Evolutionary conservation across 805 yeast species (phyloP).

Genomic region (Teunomyces atbi): DNA sequence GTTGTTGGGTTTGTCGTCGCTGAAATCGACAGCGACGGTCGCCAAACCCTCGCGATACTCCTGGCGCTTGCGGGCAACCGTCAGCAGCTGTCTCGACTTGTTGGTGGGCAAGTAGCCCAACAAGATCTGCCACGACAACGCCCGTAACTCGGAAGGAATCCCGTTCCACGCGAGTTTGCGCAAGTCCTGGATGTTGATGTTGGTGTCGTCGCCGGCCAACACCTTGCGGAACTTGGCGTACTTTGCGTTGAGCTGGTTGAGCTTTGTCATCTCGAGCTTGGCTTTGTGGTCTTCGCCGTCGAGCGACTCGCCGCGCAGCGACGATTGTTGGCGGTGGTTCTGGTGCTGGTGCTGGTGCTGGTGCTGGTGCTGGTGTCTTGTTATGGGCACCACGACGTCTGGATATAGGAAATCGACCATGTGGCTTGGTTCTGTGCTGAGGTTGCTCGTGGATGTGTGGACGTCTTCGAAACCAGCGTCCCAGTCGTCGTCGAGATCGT

Average conservation of each 20-base stretch:
- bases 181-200: slow-evolving; percentile 65
- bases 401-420: slow-evolving; percentile 38
- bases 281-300: slow-evolving; percentile 41
- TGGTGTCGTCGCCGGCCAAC: slow-evolving; percentile 45
- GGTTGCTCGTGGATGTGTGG: not conserved
- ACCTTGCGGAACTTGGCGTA: slow-evolving; percentile 66
- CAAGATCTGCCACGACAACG: slow-evolving; percentile 84
- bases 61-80: slow-evolving; percentile 74
- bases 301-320: slow-evolving; percentile 27
- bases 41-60: slow-evolving; percentile 78
- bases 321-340: not conserved
- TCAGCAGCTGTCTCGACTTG: slow-evolving; percentile 65
- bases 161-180: slow-evolving; percentile 93
- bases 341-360: no score
- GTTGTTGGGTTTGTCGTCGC: slow-evolving; percentile 22
- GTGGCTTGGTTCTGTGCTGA: slow-evolving; percentile 18
- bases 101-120: slow-evolving; percentile 91
- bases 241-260: slow-evolving; percentile 60
- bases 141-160: slow-evolving; percentile 75
- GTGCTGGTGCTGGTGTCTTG: no score
- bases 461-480: slow-evolving; percentile 63
- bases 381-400: slow-evolving; percentile 29
- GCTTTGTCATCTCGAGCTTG: slow-evolving; percentile 49
- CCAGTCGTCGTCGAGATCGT: slow-evolving; percentile 91
- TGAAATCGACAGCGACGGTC: slow-evolving; percentile 52